Evolutionary conservation across 2,329 filamentous ascomycete species (phyloP).

Genomic region (Aspergillus thermomutatus): DNA sequence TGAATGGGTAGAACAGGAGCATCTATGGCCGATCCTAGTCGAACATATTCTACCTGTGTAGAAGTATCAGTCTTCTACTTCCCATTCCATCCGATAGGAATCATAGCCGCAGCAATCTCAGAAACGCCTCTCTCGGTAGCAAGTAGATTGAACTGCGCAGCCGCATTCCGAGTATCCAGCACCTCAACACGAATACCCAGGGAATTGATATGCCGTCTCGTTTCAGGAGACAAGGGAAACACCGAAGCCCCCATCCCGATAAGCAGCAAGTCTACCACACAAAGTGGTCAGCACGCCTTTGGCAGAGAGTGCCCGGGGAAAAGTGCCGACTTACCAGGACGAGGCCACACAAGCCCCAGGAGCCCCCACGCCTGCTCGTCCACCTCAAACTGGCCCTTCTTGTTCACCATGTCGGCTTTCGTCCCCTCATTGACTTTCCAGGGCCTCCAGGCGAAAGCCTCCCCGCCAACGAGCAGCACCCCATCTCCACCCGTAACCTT

Average conservation of each 20-base stretch:
- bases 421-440: conserved; percentile 55
- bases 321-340: conserved; percentile 65
- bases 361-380: conserved; percentile 68
- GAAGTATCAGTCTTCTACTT: conserved; percentile 6
- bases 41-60: background rate
- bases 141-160: conserved; percentile 89
- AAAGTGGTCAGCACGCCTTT: conserved; percentile 3
- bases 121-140: conserved; percentile 88
- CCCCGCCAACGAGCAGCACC: conserved; percentile 75
- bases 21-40: conserved; percentile 8
- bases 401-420: conserved; percentile 60
- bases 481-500: conserved; percentile 67
- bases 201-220: conserved; percentile 67
- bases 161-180: conserved; percentile 88
- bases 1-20: background rate
- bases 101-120: conserved; percentile 80
- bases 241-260: conserved; percentile 79
- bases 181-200: conserved; percentile 85
- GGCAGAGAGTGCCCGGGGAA: conserved; percentile 2
- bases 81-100: conserved; percentile 78
- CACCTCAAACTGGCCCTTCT: conserved; percentile 78
- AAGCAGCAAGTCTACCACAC: conserved; percentile 53
- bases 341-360: conserved; percentile 76
- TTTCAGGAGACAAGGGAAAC: conserved; percentile 70
- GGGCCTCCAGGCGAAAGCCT: conserved; percentile 85